Evolutionary conservation across 306 rosid genomes (phyloP).

Genomic region (Sindora glabra): DNA sequence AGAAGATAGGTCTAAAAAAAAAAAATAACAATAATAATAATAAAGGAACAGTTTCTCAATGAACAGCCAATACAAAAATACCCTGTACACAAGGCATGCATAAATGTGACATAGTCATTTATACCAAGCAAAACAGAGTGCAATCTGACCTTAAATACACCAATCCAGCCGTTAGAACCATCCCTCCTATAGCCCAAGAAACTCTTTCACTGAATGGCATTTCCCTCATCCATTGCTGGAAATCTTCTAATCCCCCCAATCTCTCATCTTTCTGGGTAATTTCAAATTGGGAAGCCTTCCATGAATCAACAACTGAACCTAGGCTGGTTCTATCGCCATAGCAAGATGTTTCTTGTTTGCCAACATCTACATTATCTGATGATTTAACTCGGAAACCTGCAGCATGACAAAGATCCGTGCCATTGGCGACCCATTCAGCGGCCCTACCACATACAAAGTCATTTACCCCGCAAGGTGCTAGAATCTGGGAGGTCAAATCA

Average conservation of each 20-base stretch:
- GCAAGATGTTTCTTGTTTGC: constrained; percentile 43
- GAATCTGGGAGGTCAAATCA: constrained; percentile 50
- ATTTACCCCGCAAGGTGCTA: constrained; percentile 92
- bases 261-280: constrained; percentile 28
- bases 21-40: neutral
- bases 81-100: too few relatives aligned
- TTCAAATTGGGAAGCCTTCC: constrained; percentile 49
- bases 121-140: constrained; percentile 3
- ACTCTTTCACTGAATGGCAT: constrained; percentile 67
- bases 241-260: constrained; percentile 33
- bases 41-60: neutral
- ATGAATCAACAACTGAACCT: constrained; percentile 63
- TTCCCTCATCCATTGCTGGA: constrained; percentile 48
- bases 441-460: constrained; percentile 98
- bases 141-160: constrained; percentile 56
- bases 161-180: constrained; percentile 88
- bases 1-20: neutral
- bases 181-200: constrained; percentile 94
- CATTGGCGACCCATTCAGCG: constrained; percentile 82
- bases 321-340: constrained; percentile 80
- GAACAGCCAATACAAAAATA: constrained; percentile 2
- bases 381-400: constrained; percentile 71
- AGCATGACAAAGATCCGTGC: constrained; percentile 82
- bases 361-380: constrained; percentile 22
- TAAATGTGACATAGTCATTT: neutral